Conservation (phyloP, 371 early-diverging fungal genomes). For the Basidiobolus meristosporus region DNA sequence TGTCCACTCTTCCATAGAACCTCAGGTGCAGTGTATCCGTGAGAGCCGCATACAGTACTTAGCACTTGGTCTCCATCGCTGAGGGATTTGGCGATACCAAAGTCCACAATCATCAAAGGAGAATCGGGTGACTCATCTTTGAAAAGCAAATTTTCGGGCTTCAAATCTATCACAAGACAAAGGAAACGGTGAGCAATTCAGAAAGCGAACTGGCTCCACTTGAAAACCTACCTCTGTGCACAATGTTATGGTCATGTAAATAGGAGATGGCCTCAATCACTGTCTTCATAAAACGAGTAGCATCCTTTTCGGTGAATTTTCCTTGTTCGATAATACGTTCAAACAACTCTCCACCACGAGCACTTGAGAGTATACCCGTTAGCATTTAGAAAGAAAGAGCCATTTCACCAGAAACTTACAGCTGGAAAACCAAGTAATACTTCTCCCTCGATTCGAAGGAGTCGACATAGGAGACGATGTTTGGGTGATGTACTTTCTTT, state of each 20-base stretch:
- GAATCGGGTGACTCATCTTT: conserved; percentile 28
- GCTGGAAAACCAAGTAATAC: conserved; percentile 77
- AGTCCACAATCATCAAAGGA: conserved; percentile 38
- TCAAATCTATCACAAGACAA: conserved; percentile 48
- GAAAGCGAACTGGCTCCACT: background rate
- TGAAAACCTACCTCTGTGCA: conserved; percentile 31
- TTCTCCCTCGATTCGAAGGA: conserved; percentile 41
- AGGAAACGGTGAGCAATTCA: conserved; percentile 1
- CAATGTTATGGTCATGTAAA: conserved; percentile 43
- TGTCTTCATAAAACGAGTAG: conserved; percentile 40
- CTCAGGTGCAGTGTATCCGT: conserved; percentile 53
- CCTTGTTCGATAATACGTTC: conserved; percentile 69
- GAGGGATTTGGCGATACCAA: conserved; percentile 36
- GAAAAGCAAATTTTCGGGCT: conserved; percentile 66
- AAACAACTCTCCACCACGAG: conserved; percentile 81
- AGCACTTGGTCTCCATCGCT: conserved; percentile 19
- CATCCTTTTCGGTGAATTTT: conserved; percentile 75
- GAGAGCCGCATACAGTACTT: conserved; percentile 35
- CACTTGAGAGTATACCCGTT: no score
- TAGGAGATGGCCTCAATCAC: conserved; percentile 43
- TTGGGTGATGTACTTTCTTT: conserved; percentile 45
- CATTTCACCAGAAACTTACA: no score
- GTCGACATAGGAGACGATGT: conserved; percentile 68
- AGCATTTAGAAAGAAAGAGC: no score
- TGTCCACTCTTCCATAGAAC: conserved; percentile 48